Conservation (phyloP, 805 yeast genomes). For the Candida corydali region DNA sequence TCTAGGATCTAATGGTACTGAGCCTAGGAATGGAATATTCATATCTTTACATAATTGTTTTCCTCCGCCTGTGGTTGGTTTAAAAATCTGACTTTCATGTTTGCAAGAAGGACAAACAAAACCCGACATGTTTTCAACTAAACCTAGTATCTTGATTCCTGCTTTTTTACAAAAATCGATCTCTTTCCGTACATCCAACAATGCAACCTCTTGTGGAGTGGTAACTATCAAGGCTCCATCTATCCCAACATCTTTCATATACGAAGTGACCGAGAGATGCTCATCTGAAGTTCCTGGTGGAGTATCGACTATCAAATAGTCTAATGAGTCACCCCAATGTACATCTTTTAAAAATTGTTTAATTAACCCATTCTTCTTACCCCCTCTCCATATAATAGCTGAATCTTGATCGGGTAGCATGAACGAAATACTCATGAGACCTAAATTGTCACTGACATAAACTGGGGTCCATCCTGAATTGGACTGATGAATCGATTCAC, state of each 20-base stretch:
- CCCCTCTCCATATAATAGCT: conserved; percentile 96
- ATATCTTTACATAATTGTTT: conserved; percentile 75
- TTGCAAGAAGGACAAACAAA: conserved; percentile 95
- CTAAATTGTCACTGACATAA: conserved; percentile 89
- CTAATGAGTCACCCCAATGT: conserved; percentile 82
- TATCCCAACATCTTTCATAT: conserved; percentile 82
- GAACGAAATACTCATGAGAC: conserved; percentile 92
- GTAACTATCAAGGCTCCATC: conserved; percentile 96
- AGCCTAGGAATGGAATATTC: conserved; percentile 75
- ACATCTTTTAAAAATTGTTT: conserved; percentile 93
- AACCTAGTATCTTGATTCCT: conserved; percentile 75
- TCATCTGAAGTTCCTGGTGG: conserved; percentile 99
- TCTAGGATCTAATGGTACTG: conserved; percentile 94
- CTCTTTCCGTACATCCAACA: conserved; percentile 92
- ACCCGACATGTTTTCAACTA: conserved; percentile 98
- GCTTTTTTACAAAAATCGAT: conserved; percentile 94
- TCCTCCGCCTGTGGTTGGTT: conserved; percentile 98
- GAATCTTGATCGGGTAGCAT: conserved; percentile 92
- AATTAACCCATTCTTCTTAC: conserved; percentile 89
- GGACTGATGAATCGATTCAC: conserved; percentile 83
- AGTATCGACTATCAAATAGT: conserved; percentile 87
- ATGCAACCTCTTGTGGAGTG: conserved; percentile 96
- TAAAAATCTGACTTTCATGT: conserved; percentile 84
- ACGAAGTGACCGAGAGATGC: conserved; percentile 84
- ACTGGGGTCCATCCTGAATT: conserved; percentile 96